Evolutionary conservation across 805 yeast species (phyloP).

Genomic region (Saccharomycopsis fibuligera): DNA sequence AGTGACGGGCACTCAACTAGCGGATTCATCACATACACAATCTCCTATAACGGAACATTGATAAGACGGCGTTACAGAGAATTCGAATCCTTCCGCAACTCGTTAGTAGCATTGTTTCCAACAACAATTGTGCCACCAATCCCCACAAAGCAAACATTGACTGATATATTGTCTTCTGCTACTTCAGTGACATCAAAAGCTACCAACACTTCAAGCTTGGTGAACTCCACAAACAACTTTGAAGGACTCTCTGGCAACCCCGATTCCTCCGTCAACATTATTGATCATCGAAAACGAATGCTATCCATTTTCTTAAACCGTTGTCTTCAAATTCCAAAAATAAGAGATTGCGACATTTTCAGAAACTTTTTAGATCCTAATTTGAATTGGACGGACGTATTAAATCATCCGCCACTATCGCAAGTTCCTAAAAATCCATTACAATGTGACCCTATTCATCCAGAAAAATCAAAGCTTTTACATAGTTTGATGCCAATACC

Average conservation of each 20-base stretch:
- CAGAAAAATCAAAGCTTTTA: slow-evolving; percentile 13
- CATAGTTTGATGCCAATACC: slow-evolving; percentile 20
- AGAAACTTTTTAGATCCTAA: slow-evolving; percentile 80
- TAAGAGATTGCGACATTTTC: slow-evolving; percentile 57
- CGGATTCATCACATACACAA: slow-evolving; percentile 79
- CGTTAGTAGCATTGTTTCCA: slow-evolving; percentile 69
- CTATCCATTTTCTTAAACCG: slow-evolving; percentile 71
- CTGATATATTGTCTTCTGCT: slow-evolving; percentile 13
- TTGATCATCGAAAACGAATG: slow-evolving; percentile 69
- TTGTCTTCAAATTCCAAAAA: slow-evolving; percentile 52
- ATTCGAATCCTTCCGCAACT: slow-evolving; percentile 74
- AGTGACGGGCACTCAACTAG: slow-evolving; percentile 65
- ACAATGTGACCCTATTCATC: slow-evolving; percentile 21
- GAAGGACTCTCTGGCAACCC: slow-evolving; percentile 28
- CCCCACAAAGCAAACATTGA: slow-evolving; percentile 69
- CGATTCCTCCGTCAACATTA: slow-evolving; percentile 29
- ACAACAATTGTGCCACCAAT: slow-evolving; percentile 86
- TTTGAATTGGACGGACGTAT: slow-evolving; percentile 74
- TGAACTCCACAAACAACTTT: slow-evolving; percentile 3
- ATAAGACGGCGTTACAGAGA: slow-evolving; percentile 83
- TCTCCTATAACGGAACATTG: slow-evolving; percentile 48
- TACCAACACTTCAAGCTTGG: neutral
- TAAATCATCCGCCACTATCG: slow-evolving; percentile 45
- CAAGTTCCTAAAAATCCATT: slow-evolving; percentile 17
- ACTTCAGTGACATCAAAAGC: slow-evolving; percentile 5